Conservation (phyloP, 202 grass and related monocot genomes). For the Sporobolus alterniflorus region DNA sequence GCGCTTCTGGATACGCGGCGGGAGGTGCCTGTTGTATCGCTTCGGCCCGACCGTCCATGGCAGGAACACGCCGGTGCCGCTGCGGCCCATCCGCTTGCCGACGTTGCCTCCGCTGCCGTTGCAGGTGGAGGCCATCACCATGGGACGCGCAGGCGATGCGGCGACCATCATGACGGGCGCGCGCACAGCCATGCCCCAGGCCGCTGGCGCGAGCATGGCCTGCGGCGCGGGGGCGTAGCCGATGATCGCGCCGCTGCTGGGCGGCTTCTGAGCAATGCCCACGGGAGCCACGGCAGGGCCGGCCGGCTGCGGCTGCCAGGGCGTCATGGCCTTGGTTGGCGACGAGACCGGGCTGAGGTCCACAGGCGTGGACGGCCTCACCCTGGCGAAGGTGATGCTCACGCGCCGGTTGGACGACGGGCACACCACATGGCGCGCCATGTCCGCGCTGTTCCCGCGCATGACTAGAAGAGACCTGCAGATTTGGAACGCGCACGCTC, state of each 20-base stretch:
- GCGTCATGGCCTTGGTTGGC: constrained; percentile 74
- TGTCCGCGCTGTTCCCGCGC: constrained; percentile 98
- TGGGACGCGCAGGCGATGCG: constrained; percentile 48
- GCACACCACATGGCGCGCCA: constrained; percentile 92
- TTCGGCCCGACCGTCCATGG: constrained; percentile 93
- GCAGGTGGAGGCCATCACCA: constrained; percentile 47
- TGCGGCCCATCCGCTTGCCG: constrained; percentile 64
- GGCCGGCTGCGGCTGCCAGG: constrained; percentile 66
- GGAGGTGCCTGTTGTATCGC: constrained; percentile 88
- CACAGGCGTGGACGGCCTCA: constrained; percentile 58
- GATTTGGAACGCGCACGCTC: not conserved
- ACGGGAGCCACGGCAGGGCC: not conserved
- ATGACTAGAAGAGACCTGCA: constrained; percentile 92
- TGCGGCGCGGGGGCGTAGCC: constrained; percentile 63
- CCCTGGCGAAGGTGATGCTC: constrained; percentile 86
- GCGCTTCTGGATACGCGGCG: constrained; percentile 95
- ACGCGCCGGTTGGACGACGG: constrained; percentile 78
- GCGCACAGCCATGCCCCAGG: constrained; percentile 78
- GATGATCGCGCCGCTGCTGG: constrained; percentile 29
- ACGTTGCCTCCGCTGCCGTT: constrained; percentile 17
- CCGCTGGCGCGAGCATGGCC: constrained; percentile 58
- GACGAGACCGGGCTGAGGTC: constrained; percentile 60
- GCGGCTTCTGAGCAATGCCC: constrained; percentile 43
- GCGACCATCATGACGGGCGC: constrained; percentile 73
- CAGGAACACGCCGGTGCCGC: constrained; percentile 95